A percentile compares a stretch with the other conserved stretches of the same genome.
These are phyloP conservation scores for Blastomyces parvus DNA, from an alignment of 2,329 filamentous ascomycete genomes.

Conservation along the genomic window DNA sequence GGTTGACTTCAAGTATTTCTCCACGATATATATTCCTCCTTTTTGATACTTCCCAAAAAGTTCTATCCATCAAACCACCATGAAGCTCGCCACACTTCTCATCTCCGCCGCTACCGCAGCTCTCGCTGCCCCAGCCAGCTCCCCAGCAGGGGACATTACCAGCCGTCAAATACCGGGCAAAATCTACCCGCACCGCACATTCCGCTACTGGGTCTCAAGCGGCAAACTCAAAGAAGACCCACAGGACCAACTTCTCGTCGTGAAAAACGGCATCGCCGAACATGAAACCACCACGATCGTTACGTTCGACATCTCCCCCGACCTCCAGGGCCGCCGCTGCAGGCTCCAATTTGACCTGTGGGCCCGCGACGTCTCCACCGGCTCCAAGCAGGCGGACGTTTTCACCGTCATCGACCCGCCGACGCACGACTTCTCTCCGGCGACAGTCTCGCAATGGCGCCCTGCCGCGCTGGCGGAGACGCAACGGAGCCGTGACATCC, in stretches of 20 bases:
- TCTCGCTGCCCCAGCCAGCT: conserved; percentile 11
- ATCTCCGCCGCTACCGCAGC: conserved; percentile 11
- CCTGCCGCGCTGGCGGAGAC: conserved; percentile 9
- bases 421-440: not conserved
- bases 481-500: conserved; percentile 15
- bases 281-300: conserved; percentile 21
- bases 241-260: conserved; percentile 19
- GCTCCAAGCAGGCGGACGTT: conserved; percentile 19
- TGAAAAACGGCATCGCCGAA: conserved; percentile 17
- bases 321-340: conserved; percentile 17
- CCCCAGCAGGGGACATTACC: conserved; percentile 5
- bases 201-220: conserved; percentile 19
- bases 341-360: conserved; percentile 20
- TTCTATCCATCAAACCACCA: conserved; percentile 7
- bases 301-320: conserved; percentile 17
- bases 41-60: not conserved
- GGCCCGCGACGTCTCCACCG: conserved; percentile 19
- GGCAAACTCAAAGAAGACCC: conserved; percentile 18
- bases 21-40: not conserved
- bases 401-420: conserved; percentile 21
- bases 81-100: conserved; percentile 16
- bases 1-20: not conserved
- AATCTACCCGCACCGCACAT: conserved; percentile 19
- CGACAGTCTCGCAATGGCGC: conserved; percentile 6
- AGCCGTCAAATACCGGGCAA: conserved; percentile 12